Percentiles rank a stretch among this genome's conserved stretches.
These are phyloP conservation scores for Fusarium domesticum DNA, from an alignment of 2,329 filamentous ascomycete species.

Conservation along the genomic window DNA sequence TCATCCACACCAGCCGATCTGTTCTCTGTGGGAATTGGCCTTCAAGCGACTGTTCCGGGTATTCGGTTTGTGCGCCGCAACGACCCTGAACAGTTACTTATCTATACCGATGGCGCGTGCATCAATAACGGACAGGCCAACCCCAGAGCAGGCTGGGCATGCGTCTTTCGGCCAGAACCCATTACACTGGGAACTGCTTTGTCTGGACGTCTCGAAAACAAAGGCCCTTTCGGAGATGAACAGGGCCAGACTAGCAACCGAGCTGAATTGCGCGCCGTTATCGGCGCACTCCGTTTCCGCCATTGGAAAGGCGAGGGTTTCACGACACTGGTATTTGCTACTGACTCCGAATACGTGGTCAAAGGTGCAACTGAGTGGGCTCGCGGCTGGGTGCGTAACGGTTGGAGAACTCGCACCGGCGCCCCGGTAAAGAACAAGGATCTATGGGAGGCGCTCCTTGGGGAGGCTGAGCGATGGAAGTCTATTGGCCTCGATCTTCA, in stretches of 20 bases:
- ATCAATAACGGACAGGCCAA: constrained; percentile 39
- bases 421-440: constrained; percentile 48
- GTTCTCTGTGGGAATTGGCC: not conserved
- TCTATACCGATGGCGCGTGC: constrained; percentile 47
- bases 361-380: constrained; percentile 11
- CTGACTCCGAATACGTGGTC: constrained; percentile 12
- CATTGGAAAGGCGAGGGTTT: constrained; percentile 29
- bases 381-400: constrained; percentile 30
- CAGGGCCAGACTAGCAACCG: constrained; percentile 45
- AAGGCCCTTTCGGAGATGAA: constrained; percentile 40
- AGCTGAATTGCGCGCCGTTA: constrained; percentile 13
- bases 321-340: constrained; percentile 41
- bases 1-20: constrained; percentile 3
- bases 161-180: constrained; percentile 26
- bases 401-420: constrained; percentile 40
- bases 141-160: constrained; percentile 41
- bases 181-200: not conserved
- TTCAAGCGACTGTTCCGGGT: not conserved
- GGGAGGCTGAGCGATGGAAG: constrained; percentile 34
- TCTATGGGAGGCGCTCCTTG: constrained; percentile 49
- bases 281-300: constrained; percentile 5
- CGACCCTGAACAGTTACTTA: constrained; percentile 29
- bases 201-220: constrained; percentile 39
- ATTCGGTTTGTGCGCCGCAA: constrained; percentile 7
- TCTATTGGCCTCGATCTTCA: constrained; percentile 34